Conservation (phyloP, 495 filamentous ascomycete species). For the Terfezia boudieri region DNA sequence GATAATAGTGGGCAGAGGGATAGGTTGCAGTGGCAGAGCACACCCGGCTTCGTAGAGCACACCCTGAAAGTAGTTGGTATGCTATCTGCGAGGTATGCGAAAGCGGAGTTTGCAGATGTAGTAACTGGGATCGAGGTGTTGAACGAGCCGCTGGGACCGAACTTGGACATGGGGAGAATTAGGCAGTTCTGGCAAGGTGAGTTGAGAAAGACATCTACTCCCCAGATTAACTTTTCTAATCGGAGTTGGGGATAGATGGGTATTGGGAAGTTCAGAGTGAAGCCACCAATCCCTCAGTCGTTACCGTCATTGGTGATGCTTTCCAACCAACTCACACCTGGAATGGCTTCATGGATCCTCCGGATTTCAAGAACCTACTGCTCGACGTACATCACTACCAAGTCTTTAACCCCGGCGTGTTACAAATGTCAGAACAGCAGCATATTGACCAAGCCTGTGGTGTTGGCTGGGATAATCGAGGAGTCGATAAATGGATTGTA, state of each 20-base stretch:
- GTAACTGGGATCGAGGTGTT: slow-evolving; percentile 49
- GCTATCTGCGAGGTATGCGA: slow-evolving; percentile 35
- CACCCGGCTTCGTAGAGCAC: slow-evolving; percentile 28
- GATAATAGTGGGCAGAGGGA: slow-evolving; percentile 52
- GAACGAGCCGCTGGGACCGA: slow-evolving; percentile 40
- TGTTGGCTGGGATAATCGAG: slow-evolving; percentile 26
- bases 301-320: slow-evolving; percentile 44
- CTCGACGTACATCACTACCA: slow-evolving; percentile 49
- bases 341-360: slow-evolving; percentile 46
- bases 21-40: slow-evolving; percentile 39
- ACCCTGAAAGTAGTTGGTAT: slow-evolving; percentile 36
- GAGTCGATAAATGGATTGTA: slow-evolving; percentile 46
- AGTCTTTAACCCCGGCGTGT: slow-evolving; percentile 38
- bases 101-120: slow-evolving; percentile 30
- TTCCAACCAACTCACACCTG: slow-evolving; percentile 38
- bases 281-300: slow-evolving; percentile 23
- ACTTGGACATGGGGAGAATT: slow-evolving; percentile 29
- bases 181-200: slow-evolving; percentile 36
- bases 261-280: too few relatives aligned
- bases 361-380: slow-evolving; percentile 36
- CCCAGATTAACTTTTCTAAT: not conserved
- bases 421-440: slow-evolving; percentile 25
- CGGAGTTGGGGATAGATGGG: not conserved
- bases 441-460: slow-evolving; percentile 33
- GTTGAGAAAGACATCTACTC: not conserved